These are phyloP conservation scores for Fusarium sp. DNA, from an alignment of 2,329 filamentous ascomycete species.

Conservation along the genomic window DNA sequence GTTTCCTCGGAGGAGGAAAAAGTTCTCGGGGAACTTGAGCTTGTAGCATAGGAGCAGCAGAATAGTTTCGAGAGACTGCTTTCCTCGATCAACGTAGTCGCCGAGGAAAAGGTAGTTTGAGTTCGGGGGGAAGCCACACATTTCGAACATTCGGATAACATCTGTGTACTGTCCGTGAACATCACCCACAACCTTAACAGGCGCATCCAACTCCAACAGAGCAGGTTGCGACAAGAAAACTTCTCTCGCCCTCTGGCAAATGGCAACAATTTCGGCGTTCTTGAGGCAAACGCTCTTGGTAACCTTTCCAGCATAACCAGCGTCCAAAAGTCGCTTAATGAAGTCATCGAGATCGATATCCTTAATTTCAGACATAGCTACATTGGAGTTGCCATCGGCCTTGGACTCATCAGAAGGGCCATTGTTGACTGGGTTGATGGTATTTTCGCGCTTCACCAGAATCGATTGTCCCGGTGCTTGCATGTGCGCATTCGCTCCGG, in stretches of 20 bases:
- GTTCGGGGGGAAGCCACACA: constrained; percentile 98
- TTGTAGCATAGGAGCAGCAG: constrained; percentile 97
- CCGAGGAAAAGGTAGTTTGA: constrained; percentile 99
- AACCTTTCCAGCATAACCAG: constrained; percentile 94
- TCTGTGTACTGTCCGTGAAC: constrained; percentile 99
- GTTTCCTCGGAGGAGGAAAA: constrained; percentile 98
- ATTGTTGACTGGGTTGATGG: constrained; percentile 73
- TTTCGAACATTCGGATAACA: constrained; percentile 95
- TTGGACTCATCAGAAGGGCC: constrained; percentile 58
- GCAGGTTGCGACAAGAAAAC: constrained; percentile 92
- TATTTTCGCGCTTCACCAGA: constrained; percentile 81
- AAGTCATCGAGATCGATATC: constrained; percentile 96
- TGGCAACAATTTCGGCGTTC: constrained; percentile 95
- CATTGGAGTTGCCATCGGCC: constrained; percentile 62
- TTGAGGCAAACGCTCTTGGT: constrained; percentile 98
- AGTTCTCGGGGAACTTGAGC: constrained; percentile 99
- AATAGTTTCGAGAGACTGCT: constrained; percentile 99
- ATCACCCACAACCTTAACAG: constrained; percentile 99
- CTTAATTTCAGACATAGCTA: constrained; percentile 92
- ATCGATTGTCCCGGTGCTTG: constrained; percentile 89
- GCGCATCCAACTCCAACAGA: constrained; percentile 89
- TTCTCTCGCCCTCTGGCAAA: constrained; percentile 90
- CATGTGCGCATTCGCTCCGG: constrained; percentile 67
- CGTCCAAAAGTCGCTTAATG: constrained; percentile 93
- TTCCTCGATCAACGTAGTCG: constrained; percentile 98